A percentile compares a stretch with the other conserved stretches of the same genome.
Conservation (phyloP, 164 flowering plant species). For the Houttuynia cordata region DNA sequence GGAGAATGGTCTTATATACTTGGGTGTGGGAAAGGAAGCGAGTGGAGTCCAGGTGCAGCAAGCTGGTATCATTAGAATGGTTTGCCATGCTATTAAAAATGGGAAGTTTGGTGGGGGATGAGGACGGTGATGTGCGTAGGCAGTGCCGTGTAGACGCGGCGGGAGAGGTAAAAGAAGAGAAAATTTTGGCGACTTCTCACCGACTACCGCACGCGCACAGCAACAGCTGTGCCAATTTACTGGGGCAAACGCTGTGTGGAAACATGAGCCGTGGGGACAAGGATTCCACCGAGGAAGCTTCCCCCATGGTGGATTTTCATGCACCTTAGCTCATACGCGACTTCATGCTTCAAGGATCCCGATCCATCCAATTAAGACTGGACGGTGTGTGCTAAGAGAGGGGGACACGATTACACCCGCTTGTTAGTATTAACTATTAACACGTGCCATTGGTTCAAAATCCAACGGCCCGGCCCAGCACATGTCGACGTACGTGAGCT, state of each 20-base stretch:
- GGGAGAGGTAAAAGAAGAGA: neutral
- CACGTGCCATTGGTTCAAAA: too few relatives aligned
- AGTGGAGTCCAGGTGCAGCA: slow-evolving; percentile 11
- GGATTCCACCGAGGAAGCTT: too few relatives aligned
- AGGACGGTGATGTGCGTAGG: slow-evolving; percentile 6
- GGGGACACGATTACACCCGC: too few relatives aligned
- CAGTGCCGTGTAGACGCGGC: slow-evolving; percentile 3
- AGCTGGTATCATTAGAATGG: neutral
- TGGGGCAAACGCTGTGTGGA: neutral
- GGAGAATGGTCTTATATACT: neutral
- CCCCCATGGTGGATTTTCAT: too few relatives aligned
- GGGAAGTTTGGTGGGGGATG: neutral
- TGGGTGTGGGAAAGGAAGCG: neutral
- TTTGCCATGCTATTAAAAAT: neutral
- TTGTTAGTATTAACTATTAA: too few relatives aligned
- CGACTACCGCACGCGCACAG: slow-evolving; percentile 9
- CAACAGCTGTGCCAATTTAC: too few relatives aligned
- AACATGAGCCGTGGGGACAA: neutral
- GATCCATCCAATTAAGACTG: too few relatives aligned
- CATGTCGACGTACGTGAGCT: too few relatives aligned
- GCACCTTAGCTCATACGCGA: too few relatives aligned
- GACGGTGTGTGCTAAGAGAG: too few relatives aligned
- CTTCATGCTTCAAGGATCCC: too few relatives aligned
- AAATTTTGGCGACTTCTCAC: neutral
- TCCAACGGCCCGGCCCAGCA: too few relatives aligned